A percentile compares a stretch with the other conserved stretches of the same genome.
Evolutionary conservation across 2,329 filamentous ascomycete genomes (phyloP).

Genomic region (Ramularia endophylla): DNA sequence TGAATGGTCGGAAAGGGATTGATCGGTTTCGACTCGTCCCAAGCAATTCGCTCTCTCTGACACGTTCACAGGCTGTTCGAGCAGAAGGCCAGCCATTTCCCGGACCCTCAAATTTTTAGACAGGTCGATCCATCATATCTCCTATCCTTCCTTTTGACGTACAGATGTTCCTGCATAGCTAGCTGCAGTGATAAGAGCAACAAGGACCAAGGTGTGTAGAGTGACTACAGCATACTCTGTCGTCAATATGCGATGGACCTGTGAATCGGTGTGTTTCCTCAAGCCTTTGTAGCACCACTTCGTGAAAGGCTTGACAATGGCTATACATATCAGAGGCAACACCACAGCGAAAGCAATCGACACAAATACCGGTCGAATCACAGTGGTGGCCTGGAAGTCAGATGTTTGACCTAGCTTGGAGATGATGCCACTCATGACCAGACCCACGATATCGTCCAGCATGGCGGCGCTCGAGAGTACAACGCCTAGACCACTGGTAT

Average conservation of each 20-base stretch:
- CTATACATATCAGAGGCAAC: constrained; percentile 44
- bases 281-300: constrained; percentile 1
- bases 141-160: too few relatives aligned
- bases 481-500: constrained; percentile 50
- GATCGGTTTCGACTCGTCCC: too few relatives aligned
- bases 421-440: constrained; percentile 73
- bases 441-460: constrained; percentile 73
- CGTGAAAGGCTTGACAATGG: constrained; percentile 41
- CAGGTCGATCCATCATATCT: too few relatives aligned
- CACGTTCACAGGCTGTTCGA: too few relatives aligned
- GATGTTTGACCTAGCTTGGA: constrained; percentile 52
- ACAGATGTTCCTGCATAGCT: constrained; percentile 58
- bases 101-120: too few relatives aligned
- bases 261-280: background rate
- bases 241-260: background rate
- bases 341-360: constrained; percentile 47
- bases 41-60: too few relatives aligned
- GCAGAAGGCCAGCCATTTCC: too few relatives aligned
- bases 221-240: constrained; percentile 36
- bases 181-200: constrained; percentile 46
- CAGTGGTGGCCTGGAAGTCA: constrained; percentile 35
- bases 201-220: constrained; percentile 46
- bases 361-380: constrained; percentile 48
- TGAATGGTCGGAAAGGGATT: too few relatives aligned
- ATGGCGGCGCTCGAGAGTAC: constrained; percentile 69